Conservation (phyloP, 2,329 filamentous ascomycete species). For the Alternaria novae-zelandiae region DNA sequence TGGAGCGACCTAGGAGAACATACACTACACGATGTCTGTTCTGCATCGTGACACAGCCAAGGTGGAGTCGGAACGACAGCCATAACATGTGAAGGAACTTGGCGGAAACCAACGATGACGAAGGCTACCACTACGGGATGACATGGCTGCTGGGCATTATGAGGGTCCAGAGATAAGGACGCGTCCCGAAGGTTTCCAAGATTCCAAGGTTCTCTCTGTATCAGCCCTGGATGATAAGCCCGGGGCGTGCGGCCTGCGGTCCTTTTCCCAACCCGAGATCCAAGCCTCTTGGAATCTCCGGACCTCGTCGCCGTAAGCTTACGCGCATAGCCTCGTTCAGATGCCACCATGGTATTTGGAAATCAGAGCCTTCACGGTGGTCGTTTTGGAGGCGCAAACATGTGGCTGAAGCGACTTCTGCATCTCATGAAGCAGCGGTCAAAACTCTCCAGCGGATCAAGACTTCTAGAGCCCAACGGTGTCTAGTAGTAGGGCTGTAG, state of each 20-base stretch:
- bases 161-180: neutral
- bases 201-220: neutral
- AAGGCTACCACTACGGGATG: neutral
- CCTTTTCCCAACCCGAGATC: neutral
- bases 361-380: neutral
- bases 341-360: neutral
- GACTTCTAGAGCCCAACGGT: neutral
- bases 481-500: neutral
- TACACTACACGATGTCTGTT: neutral
- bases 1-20: neutral
- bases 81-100: neutral
- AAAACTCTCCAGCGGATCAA: neutral
- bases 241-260: neutral
- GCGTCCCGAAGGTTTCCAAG: neutral
- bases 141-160: neutral
- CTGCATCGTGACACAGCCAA: neutral
- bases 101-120: neutral
- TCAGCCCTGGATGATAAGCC: neutral
- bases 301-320: neutral
- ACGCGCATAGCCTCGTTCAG: neutral
- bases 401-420: neutral
- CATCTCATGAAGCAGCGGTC: neutral
- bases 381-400: neutral
- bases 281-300: neutral
- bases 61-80: neutral